A percentile compares a stretch with the other conserved stretches of the same genome.
These are phyloP conservation scores for Lipomyces starkeyi DNA, from an alignment of 805 yeast species.

Conservation along the genomic window DNA sequence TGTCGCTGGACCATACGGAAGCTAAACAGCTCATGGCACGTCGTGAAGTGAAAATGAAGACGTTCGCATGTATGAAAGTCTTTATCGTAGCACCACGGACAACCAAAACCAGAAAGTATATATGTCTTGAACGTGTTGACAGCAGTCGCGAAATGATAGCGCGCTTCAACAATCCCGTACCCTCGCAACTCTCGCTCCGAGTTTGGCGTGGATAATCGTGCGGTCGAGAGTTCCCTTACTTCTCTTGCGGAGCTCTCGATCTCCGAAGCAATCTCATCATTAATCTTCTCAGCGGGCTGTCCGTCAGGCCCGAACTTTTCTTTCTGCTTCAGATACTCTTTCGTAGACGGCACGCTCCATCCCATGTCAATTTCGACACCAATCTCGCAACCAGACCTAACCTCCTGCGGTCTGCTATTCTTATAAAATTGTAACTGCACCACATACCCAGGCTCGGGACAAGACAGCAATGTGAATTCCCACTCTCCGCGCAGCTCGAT, in stretches of 20 bases:
- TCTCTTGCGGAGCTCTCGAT: neutral
- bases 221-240: neutral
- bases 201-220: slow-evolving; percentile 21
- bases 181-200: slow-evolving; percentile 13
- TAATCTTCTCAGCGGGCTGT: neutral
- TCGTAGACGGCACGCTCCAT: slow-evolving; percentile 27
- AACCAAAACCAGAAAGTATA: slow-evolving; percentile 24
- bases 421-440: slow-evolving; percentile 17
- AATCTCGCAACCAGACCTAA: slow-evolving; percentile 19
- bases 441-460: slow-evolving; percentile 26
- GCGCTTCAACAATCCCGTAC: slow-evolving; percentile 20
- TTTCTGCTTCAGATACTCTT: neutral
- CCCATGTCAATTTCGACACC: slow-evolving; percentile 33
- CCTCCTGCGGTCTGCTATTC: slow-evolving; percentile 17
- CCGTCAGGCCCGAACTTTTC: neutral
- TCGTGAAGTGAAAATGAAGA: slow-evolving; percentile 31
- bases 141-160: slow-evolving; percentile 29
- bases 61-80: slow-evolving; percentile 22
- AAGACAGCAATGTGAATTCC: slow-evolving; percentile 22
- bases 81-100: slow-evolving; percentile 32
- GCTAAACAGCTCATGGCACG: slow-evolving; percentile 29
- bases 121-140: slow-evolving; percentile 27
- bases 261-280: neutral
- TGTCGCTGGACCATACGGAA: slow-evolving; percentile 27
- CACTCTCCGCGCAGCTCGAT: slow-evolving; percentile 14